Base-by-base conservation (phyloP, 2,329 filamentous ascomycete genomes). In the Colletotrichum sp. region DNA sequence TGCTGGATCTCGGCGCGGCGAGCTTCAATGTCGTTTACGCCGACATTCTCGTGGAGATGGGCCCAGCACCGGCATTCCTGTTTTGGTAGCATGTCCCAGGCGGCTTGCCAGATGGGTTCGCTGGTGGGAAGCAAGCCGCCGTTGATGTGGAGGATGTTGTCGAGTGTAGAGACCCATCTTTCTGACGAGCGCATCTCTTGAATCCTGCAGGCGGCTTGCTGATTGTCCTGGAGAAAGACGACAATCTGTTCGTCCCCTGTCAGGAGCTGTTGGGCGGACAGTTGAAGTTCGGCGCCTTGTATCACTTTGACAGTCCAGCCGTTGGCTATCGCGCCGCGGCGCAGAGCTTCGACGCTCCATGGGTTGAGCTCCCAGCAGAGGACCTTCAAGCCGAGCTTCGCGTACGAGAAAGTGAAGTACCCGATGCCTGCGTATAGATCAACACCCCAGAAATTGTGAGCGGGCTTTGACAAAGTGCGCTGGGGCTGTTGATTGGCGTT, bases 381-480 rank as follows among this genome's bases (percentile, higher is more conserved):
- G 2, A 98, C 93, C 65, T 90, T 86, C 80, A 96, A 86, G 0
- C 95, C 95, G 21, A 93, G 90, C 75, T 87, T 89, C 8, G 93
- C 90, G 84, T 98, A 98, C 36, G 92, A 94, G 81, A 98, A 98
- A 5, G 94, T 91, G 84, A 98, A 98, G 84, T 98, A 98, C 7
- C 96, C 96, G 78, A 98, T 98, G 0, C 96, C 96, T 1, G 94
- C 95, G 85, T 98, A 98, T 75, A 98, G 86, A 83, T 98, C 96
- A 1, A 97, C 90, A 0, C 93, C 91, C 83, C 89, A 92, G 6
- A 81, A 82, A 3, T 80, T 78, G 5, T 36, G n/a, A 55, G 70
- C 38, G 26, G 34, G 9, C 8, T 48, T 21, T 66, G 43, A 8
- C 5, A 58, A 52, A 18, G 70, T 36, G 64, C 28, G 64, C 55